Conservation (phyloP, 116 monocot genomes). For the Iris pallida region DNA sequence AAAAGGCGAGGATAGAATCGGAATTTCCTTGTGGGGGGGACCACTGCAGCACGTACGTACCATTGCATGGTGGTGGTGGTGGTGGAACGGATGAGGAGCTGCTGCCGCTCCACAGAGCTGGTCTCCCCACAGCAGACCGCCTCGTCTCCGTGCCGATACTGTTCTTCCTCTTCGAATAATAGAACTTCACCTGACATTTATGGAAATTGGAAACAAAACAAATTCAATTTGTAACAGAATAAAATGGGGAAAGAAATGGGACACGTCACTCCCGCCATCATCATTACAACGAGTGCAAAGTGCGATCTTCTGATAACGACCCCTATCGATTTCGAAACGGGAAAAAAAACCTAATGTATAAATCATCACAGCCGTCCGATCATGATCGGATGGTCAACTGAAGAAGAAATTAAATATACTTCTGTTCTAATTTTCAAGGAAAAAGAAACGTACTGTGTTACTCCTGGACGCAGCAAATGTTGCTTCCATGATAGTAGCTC, state of each 20-base stretch:
- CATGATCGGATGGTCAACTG: too few species aligned
- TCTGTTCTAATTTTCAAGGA: too few species aligned
- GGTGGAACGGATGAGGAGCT: conserved; percentile 15
- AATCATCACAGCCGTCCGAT: too few species aligned
- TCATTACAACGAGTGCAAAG: too few species aligned
- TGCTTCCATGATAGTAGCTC: too few species aligned
- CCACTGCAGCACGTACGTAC: background rate
- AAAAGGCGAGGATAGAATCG: background rate
- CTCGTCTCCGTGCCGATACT: background rate
- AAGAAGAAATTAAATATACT: too few species aligned
- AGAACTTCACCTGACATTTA: conserved; percentile 26
- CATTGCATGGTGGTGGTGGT: conserved; percentile 23
- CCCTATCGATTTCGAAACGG: too few species aligned
- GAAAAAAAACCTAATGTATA: too few species aligned
- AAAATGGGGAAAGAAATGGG: background rate
- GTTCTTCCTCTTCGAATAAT: conserved; percentile 33
- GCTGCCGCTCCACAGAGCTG: conserved; percentile 11
- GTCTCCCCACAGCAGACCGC: conserved; percentile 17
- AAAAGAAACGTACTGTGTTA: too few species aligned
- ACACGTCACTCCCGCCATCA: too few species aligned
- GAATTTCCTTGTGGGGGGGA: background rate
- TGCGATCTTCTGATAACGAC: too few species aligned
- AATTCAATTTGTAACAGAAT: background rate
- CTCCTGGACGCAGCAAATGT: too few species aligned
- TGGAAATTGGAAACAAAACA: background rate